phyloP scores from a whole-genome alignment of 1,284 basidiomycete species.

The Puccinia coronata region DNA sequence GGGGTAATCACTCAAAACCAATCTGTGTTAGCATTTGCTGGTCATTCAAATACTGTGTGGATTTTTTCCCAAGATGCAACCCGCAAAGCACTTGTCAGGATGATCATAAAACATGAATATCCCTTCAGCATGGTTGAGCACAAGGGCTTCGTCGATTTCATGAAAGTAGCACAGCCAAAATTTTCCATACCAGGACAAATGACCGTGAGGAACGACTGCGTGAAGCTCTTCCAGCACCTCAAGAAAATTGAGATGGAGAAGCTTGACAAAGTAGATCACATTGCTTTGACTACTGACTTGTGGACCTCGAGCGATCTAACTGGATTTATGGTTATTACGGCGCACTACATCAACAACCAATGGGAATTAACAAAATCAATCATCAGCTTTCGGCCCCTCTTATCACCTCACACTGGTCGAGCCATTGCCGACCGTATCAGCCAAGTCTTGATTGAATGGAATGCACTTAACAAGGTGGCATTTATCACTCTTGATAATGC shows the following conservation, averaged over 20 bases:
- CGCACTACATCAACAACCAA: background rate
- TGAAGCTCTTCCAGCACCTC: background rate
- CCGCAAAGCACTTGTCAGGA: background rate
- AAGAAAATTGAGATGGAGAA: background rate
- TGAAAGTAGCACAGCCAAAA: background rate
- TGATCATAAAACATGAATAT: constrained; percentile 6
- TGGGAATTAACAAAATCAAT: background rate
- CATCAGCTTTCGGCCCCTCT: constrained; percentile 11
- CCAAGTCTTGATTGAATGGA: background rate
- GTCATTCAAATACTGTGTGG: background rate
- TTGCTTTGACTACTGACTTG: background rate
- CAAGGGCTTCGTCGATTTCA: background rate
- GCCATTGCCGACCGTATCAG: background rate
- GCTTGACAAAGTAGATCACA: background rate
- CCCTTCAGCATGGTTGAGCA: background rate
- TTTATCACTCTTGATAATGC: no score
- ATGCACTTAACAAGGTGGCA: background rate
- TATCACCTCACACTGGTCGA: no score
- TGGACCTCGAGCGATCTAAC: background rate
- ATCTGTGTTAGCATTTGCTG: background rate
- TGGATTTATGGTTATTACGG: background rate
- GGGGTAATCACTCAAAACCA: background rate
- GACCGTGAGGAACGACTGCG: background rate
- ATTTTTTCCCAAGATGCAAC: constrained; percentile 12
- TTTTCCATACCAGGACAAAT: background rate